These are phyloP conservation scores for Pyronema domesticum DNA, from an alignment of 495 filamentous ascomycete species.

Conservation along the genomic window DNA sequence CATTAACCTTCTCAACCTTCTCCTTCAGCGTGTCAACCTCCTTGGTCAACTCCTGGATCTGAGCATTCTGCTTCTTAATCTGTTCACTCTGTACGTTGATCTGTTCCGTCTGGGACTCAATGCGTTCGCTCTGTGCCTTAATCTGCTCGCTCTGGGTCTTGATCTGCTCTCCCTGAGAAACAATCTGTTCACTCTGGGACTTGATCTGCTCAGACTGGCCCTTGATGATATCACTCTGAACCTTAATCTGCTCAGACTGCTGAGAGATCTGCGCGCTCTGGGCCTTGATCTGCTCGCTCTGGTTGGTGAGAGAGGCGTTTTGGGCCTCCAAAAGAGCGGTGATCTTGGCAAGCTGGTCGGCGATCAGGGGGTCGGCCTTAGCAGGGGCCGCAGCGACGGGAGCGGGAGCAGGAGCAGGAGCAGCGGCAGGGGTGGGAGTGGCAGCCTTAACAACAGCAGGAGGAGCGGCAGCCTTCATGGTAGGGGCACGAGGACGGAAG, in stretches of 20 bases:
- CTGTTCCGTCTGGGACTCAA: conserved; percentile 29
- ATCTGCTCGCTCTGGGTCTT: conserved; percentile 30
- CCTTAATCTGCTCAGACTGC: conserved; percentile 43
- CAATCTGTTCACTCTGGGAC: conserved; percentile 45
- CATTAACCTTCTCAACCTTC: conserved; percentile 25
- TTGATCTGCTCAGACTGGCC: conserved; percentile 33
- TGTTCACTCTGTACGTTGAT: conserved; percentile 42
- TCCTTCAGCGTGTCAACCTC: conserved; percentile 59
- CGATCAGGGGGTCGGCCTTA: neutral
- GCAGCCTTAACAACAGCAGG: conserved; percentile 30
- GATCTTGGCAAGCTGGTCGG: conserved; percentile 18
- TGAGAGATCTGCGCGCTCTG: conserved; percentile 25
- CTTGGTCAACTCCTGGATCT: conserved; percentile 41
- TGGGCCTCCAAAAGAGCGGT: conserved; percentile 18
- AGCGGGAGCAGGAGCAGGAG: conserved; percentile 30
- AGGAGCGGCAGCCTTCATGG: conserved; percentile 46
- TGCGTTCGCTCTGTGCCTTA: conserved; percentile 29
- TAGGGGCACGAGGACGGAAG: conserved; percentile 4
- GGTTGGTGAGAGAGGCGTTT: conserved; percentile 5
- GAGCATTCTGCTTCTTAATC: conserved; percentile 22
- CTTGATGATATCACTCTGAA: conserved; percentile 28
- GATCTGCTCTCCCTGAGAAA: neutral
- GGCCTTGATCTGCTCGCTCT: conserved; percentile 33
- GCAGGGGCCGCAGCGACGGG: conserved; percentile 11
- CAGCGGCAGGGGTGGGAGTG: conserved; percentile 55